Evolutionary conservation across 306 rosid genomes (phyloP).

Genomic region (Alnus rubra): DNA sequence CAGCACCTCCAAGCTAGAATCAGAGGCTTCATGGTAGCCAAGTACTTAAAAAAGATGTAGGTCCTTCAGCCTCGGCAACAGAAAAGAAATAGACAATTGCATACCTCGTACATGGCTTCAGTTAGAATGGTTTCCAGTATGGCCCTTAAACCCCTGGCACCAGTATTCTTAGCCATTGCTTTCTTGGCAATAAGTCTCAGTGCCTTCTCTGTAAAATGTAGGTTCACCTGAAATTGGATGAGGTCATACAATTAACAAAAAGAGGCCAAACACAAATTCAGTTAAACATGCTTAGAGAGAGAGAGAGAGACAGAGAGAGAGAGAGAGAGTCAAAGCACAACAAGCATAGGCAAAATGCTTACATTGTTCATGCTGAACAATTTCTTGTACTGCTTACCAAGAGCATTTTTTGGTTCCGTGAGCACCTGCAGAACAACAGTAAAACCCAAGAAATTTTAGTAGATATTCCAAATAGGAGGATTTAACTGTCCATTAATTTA

Average conservation of each 20-base stretch:
- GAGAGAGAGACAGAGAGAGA: background rate
- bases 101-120: constrained; percentile 94
- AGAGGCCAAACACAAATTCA: constrained; percentile 10
- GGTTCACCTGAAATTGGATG: constrained; percentile 64
- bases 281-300: constrained; percentile 7
- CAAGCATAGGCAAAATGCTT: constrained; percentile 34
- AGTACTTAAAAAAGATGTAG: background rate
- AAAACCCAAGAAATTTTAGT: constrained; percentile 21
- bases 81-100: constrained; percentile 6
- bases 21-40: constrained; percentile 9
- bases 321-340: background rate
- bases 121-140: constrained; percentile 79
- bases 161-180: constrained; percentile 93
- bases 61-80: background rate
- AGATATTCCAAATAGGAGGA: constrained; percentile 18
- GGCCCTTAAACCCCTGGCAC: constrained; percentile 95
- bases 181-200: constrained; percentile 71
- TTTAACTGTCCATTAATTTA: background rate
- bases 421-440: constrained; percentile 62
- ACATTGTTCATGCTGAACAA: constrained; percentile 86
- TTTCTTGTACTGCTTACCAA: constrained; percentile 92
- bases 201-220: constrained; percentile 73
- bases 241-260: constrained; percentile 14
- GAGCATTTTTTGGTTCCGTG: constrained; percentile 90
- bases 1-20: background rate